Base-by-base conservation (phyloP, 768 basidiomycete genomes). In the Lanmaoa pseudosensibilis region DNA sequence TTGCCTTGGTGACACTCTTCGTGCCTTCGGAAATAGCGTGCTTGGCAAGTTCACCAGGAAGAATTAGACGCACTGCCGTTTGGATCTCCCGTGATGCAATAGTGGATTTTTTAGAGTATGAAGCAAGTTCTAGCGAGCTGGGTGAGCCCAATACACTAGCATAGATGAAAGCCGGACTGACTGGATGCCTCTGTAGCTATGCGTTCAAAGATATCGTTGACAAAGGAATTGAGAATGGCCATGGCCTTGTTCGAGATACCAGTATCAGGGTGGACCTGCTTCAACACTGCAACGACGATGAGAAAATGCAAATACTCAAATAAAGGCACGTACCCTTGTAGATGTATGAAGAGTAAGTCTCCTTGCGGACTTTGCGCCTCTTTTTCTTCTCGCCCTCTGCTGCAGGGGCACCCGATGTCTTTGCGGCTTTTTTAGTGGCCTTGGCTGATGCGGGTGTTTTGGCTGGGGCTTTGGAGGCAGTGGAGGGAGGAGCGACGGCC, bases 51-150 rank as follows among this genome's bases (percentile, higher is more conserved):
- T 98, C 95, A 76, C 94, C 96, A 58, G 95, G 94, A 27, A 98
- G 87, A 69, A 98, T 97, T 44, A 96, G 82, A 55, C 95, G 90
- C 49, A 97, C 95, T 39, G 92, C 83, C 32, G 96, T 98, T 77
- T 98, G 96, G 69, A 98, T 98, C 77, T 98, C 96, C 57, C 96
- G 91, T 23, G 94, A 97, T 19, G 95, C 96, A 74, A 98, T 98
- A 43, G 96, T 98, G 4, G 96, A 97, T 77, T 97, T 96, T 85
- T 98, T 96, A 54, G 95, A 97, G 83, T 98, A 98, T 1, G 92
- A 84, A 54, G 95, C 94, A 68, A 98, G 93, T 77, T 96, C 91
- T 93, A 23, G 18, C 65, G 5, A 36, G 2, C 2, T 11, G 3
- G 3, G 54, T 51, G 57, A 55, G 50, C 11, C 21, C 30, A 9